Evolutionary conservation across 768 basidiomycete species (phyloP).

Genomic region (Tylopilus sp.): DNA sequence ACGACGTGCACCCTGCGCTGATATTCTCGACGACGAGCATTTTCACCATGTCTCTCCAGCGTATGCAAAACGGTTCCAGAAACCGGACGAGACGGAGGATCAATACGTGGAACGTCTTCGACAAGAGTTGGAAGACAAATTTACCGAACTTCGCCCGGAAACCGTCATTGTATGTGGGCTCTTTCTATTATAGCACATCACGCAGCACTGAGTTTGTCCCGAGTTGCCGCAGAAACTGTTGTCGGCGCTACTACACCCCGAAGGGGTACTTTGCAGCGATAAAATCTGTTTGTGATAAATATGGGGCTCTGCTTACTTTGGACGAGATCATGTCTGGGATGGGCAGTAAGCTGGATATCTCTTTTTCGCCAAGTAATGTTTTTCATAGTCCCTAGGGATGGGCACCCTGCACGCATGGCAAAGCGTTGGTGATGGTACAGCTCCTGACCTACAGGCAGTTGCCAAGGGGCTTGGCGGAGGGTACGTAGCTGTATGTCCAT

Average conservation of each 20-base stretch:
- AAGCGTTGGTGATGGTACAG: conserved; percentile 69
- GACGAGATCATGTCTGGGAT: conserved; percentile 94
- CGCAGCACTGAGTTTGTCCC: background rate
- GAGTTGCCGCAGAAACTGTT: conserved; percentile 86
- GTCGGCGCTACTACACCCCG: conserved; percentile 86
- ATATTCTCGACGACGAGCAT: conserved; percentile 56
- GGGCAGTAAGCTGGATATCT: conserved; percentile 63
- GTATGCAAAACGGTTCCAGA: conserved; percentile 77
- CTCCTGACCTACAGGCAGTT: conserved; percentile 83
- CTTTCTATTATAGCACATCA: background rate
- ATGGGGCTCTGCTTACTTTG: conserved; percentile 71
- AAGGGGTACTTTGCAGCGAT: conserved; percentile 85
- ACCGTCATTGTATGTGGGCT: conserved; percentile 78
- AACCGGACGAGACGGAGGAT: conserved; percentile 64
- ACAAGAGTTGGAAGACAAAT: conserved; percentile 83
- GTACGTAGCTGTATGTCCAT: conserved; percentile 35
- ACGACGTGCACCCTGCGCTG: conserved; percentile 68
- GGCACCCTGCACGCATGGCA: conserved; percentile 88
- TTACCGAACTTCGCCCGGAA: conserved; percentile 74
- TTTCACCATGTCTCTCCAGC: conserved; percentile 90
- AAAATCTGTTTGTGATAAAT: conserved; percentile 78
- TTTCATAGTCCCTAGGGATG: conserved; percentile 52
- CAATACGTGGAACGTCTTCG: conserved; percentile 76
- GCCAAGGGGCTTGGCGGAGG: conserved; percentile 92
- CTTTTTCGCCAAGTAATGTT: background rate